phyloP scores from a whole-genome alignment of 148 eudicot genomes.

The Spergularia marina region DNA sequence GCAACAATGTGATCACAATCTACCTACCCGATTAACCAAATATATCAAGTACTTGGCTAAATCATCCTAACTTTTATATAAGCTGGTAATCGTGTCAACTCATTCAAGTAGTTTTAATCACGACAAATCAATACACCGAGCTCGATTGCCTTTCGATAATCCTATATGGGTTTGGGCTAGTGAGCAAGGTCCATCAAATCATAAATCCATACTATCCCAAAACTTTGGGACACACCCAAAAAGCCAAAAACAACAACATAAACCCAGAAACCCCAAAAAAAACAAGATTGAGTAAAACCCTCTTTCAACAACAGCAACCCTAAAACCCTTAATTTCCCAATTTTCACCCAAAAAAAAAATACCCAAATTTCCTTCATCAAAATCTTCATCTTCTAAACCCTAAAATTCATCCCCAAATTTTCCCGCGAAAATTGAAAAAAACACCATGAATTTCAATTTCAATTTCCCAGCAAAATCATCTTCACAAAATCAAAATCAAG shows the following conservation, averaged over 20 bases:
- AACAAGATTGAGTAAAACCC: constrained; percentile 16
- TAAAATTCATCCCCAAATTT: background rate
- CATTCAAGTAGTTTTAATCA: too few relatives aligned
- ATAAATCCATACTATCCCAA: too few relatives aligned
- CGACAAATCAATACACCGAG: too few relatives aligned
- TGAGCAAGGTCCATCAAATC: too few relatives aligned
- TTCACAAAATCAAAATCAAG: constrained; percentile 35
- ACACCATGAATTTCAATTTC: constrained; percentile 12
- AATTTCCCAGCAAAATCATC: constrained; percentile 25
- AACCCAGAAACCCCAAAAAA: background rate
- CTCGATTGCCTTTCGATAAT: too few relatives aligned
- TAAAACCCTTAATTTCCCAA: constrained; percentile 1
- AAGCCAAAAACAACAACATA: background rate
- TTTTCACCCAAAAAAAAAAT: too few relatives aligned
- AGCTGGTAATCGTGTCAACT: too few relatives aligned
- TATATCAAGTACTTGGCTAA: background rate
- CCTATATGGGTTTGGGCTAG: too few relatives aligned
- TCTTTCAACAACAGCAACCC: background rate
- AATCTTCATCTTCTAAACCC: background rate
- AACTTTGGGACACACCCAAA: too few relatives aligned
- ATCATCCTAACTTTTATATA: too few relatives aligned
- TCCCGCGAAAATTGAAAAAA: background rate
- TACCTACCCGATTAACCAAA: background rate
- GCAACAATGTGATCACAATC: too few relatives aligned
- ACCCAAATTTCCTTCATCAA: constrained; percentile 19